Evolutionary conservation across 1,139 yeast species (phyloP).

Genomic region (Nadsonia commutata): DNA sequence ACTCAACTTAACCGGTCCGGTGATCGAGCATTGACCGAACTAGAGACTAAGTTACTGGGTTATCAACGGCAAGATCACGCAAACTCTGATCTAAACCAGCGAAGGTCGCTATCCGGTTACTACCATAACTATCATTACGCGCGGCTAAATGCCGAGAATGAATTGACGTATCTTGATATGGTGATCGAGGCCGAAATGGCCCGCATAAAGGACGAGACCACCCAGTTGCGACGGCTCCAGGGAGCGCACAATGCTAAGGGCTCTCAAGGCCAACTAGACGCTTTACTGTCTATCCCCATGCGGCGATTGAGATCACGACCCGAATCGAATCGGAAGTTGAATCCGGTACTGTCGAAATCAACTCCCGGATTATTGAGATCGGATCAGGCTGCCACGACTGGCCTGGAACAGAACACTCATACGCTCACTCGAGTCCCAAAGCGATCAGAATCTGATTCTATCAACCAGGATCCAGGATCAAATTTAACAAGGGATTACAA

Average conservation of each 20-base stretch:
- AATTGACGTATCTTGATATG: not conserved
- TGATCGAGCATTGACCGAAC: too few relatives aligned
- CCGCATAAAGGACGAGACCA: constrained; percentile 7
- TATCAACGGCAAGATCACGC: too few relatives aligned
- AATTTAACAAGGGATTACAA: too few relatives aligned
- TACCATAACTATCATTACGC: not conserved
- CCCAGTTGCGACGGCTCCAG: not conserved
- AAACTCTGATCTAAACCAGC: not conserved
- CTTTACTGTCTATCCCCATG: not conserved
- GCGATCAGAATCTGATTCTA: too few relatives aligned
- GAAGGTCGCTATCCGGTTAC: not conserved
- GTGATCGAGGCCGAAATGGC: not conserved
- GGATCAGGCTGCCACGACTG: too few relatives aligned
- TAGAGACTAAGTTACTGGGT: too few relatives aligned
- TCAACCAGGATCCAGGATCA: too few relatives aligned
- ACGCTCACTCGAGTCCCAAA: too few relatives aligned
- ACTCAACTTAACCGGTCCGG: not conserved
- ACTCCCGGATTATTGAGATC: too few relatives aligned
- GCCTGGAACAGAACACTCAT: too few relatives aligned
- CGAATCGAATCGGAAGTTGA: too few relatives aligned
- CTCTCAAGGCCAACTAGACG: not conserved
- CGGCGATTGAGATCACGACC: not conserved
- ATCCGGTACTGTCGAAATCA: too few relatives aligned
- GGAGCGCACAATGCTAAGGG: not conserved
- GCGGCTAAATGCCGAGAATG: not conserved